These are phyloP conservation scores for Aspergillus fructus DNA, from an alignment of 2,329 filamentous ascomycete genomes.

Conservation along the genomic window DNA sequence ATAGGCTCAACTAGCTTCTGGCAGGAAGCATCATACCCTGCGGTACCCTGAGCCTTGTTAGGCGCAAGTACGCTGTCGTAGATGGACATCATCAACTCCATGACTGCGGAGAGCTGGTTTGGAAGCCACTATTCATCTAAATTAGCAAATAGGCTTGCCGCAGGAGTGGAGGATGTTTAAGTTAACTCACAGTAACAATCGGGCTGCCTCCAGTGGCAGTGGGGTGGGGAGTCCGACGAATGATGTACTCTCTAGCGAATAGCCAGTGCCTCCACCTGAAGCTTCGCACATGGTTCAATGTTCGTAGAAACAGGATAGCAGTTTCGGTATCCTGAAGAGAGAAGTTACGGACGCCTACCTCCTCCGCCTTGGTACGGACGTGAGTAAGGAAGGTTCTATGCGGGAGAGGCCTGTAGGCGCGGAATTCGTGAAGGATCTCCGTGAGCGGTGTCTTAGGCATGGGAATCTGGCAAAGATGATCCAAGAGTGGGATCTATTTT, in stretches of 20 bases:
- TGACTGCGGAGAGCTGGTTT: constrained; percentile 49
- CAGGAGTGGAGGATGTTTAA: neutral
- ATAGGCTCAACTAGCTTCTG: constrained; percentile 40
- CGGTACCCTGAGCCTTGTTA: constrained; percentile 27
- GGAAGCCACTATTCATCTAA: constrained; percentile 44
- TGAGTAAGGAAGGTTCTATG: constrained; percentile 81
- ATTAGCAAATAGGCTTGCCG: neutral
- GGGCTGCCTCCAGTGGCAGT: constrained; percentile 51
- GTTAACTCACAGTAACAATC: constrained; percentile 44
- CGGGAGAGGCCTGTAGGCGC: constrained; percentile 82
- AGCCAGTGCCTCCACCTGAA: constrained; percentile 53
- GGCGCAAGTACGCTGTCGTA: constrained; percentile 41
- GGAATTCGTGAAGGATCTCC: constrained; percentile 83
- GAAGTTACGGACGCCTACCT: constrained; percentile 42
- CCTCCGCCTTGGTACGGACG: constrained; percentile 58
- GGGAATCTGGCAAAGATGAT: constrained; percentile 79
- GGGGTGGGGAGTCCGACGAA: constrained; percentile 45
- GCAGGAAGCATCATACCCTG: constrained; percentile 23
- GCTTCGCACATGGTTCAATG: constrained; percentile 48
- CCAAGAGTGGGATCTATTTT: constrained; percentile 72
- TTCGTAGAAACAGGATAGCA: constrained; percentile 44
- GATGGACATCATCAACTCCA: constrained; percentile 49
- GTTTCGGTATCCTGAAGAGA: constrained; percentile 40
- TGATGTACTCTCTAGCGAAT: constrained; percentile 51
- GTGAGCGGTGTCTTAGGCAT: constrained; percentile 91